phyloP scores from a whole-genome alignment of 2,329 filamentous ascomycete genomes.

The Pseudophaeomoniella oleicola region DNA sequence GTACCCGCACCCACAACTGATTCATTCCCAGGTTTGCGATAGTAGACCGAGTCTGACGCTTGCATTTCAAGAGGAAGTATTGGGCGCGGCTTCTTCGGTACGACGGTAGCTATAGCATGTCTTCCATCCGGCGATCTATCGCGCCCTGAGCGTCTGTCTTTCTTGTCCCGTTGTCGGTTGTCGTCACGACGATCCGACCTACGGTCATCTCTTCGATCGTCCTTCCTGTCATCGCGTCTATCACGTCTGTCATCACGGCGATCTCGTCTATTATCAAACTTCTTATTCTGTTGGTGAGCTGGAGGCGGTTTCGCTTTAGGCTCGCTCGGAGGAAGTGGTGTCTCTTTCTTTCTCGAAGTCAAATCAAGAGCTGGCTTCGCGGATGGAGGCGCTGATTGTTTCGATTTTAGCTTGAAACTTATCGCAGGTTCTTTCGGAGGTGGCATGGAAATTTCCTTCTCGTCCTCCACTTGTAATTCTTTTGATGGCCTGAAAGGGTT shows the following conservation, averaged over 20 bases:
- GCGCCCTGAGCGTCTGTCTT: slow-evolving; percentile 5
- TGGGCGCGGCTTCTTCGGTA: slow-evolving; percentile 56
- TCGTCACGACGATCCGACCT: slow-evolving; percentile 19
- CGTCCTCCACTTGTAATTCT: slow-evolving; percentile 51
- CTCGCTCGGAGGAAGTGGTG: slow-evolving; percentile 18
- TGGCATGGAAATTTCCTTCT: slow-evolving; percentile 34
- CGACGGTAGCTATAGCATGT: slow-evolving; percentile 48
- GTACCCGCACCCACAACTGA: slow-evolving; percentile 92
- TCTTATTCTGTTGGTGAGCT: slow-evolving; percentile 21
- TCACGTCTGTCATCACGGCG: slow-evolving; percentile 25
- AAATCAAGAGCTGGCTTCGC: slow-evolving; percentile 36
- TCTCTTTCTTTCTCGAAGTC: slow-evolving; percentile 30
- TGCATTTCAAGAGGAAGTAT: slow-evolving; percentile 57
- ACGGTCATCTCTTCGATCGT: slow-evolving; percentile 24
- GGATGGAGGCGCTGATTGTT: slow-evolving; percentile 42
- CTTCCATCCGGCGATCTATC: slow-evolving; percentile 16
- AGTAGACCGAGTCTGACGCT: slow-evolving; percentile 79
- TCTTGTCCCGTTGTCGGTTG: slow-evolving; percentile 17
- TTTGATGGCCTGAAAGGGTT: slow-evolving; percentile 50
- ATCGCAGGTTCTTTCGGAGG: slow-evolving; percentile 49
- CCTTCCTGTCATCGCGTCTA: slow-evolving; percentile 18
- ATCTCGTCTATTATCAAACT: slow-evolving; percentile 25
- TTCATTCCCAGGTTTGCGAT: slow-evolving; percentile 89
- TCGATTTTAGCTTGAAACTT: slow-evolving; percentile 85
- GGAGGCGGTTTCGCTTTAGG: slow-evolving; percentile 21